Conservation (phyloP, 2,329 filamentous ascomycete genomes). For the Atkinsonella hypoxylon region DNA sequence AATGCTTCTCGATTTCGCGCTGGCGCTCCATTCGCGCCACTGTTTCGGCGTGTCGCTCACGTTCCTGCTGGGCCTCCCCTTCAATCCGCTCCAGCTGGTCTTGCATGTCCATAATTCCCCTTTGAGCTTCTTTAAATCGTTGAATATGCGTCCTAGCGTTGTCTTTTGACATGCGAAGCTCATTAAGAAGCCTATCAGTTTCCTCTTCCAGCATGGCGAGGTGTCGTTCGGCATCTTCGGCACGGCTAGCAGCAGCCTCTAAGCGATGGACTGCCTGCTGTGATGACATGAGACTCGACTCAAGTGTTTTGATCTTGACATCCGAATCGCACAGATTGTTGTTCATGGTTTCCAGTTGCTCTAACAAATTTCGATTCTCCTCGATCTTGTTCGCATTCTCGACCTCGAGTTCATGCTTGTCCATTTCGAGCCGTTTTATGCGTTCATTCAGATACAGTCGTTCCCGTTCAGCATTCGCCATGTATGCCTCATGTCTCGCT, state of each 20-base stretch:
- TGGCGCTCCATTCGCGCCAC: constrained; percentile 74
- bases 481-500: constrained; percentile 85
- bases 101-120: constrained; percentile 64
- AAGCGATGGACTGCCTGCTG: constrained; percentile 67
- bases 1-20: constrained; percentile 68
- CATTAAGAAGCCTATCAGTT: constrained; percentile 59
- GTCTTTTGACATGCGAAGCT: constrained; percentile 53
- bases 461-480: constrained; percentile 82
- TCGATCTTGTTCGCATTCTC: constrained; percentile 68
- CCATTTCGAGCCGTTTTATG: constrained; percentile 63
- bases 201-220: constrained; percentile 70
- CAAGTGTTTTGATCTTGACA: constrained; percentile 62
- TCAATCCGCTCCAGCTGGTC: constrained; percentile 86
- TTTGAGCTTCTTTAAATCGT: constrained; percentile 77
- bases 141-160: constrained; percentile 69
- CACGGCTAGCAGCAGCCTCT: constrained; percentile 60
- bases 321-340: constrained; percentile 69
- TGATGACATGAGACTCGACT: constrained; percentile 63
- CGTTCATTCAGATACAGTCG: constrained; percentile 58
- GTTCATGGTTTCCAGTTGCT: constrained; percentile 79
- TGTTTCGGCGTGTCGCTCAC: constrained; percentile 69
- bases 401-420: constrained; percentile 62
- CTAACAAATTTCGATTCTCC: constrained; percentile 70
- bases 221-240: constrained; percentile 69
- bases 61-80: constrained; percentile 66